Evolutionary conservation across 257 asterid genomes (phyloP), one percentile per base, ranked within the genome.

Genomic region (Salvia hispanica): DNA sequence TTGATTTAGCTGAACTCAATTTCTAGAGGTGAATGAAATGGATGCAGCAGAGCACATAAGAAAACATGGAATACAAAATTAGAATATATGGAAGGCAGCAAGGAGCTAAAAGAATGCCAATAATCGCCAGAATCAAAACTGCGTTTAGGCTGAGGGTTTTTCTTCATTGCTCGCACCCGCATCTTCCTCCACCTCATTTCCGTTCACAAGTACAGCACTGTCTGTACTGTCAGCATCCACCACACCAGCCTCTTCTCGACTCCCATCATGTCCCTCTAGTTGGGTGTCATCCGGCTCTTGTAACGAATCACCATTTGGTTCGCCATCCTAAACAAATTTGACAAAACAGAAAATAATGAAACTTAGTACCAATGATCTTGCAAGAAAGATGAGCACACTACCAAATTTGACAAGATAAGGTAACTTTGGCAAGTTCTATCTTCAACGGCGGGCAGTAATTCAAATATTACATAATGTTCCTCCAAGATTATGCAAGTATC

Each of bases 111-210:
- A 85, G 91, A 82, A 79, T 74, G 74, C 77, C 85, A 74, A 81
- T 81, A 82, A 88, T 90, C 88, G 82, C 94, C 97, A 77, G 86
- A 76, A 72, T 77, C 74, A 81, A 84, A 86, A 88, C 85, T 77
- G 86, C 79, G 85, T 84, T 86, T 86, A 91, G 85, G 85, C 91
- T 82, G 96, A 83, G 77, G 81, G 73, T 82, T 91, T 88, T 82
- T 83, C 97, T 82, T 83, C 91, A 78, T 80, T 80, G 80, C 88
- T 82, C 88, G 81, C 83, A 86, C 89, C 96, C 90, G 86, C 83
- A 91, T 86, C 84, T 88, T 88, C 93, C 75, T 83, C 95, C 69
- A 80, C 93, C 78, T 86, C 97, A 34, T 80, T 82, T 15, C 90
- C 95, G 15, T 85, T 88, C 70, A 88, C 82, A 54, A 86, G 87